Evolutionary conservation across 257 asterid species (phyloP).

Genomic region (Solanum corneliomulleri): DNA sequence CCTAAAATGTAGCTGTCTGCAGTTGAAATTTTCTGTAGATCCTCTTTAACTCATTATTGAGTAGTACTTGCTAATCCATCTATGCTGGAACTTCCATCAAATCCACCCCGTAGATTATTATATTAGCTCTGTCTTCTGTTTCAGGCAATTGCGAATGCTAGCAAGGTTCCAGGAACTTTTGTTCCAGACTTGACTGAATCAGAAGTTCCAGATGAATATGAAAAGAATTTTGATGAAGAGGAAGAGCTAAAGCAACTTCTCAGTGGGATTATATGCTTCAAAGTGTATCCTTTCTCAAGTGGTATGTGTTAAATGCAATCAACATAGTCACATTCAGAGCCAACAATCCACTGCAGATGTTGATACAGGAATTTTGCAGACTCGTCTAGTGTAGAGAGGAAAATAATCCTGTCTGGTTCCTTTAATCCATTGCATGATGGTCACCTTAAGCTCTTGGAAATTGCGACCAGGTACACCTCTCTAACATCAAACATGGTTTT

Average conservation of each 20-base stretch:
- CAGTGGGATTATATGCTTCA: slow-evolving; percentile 68
- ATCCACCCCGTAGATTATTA: not conserved
- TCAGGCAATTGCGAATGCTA: slow-evolving; percentile 77
- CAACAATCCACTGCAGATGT: not conserved
- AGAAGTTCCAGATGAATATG: slow-evolving; percentile 58
- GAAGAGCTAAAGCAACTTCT: slow-evolving; percentile 83
- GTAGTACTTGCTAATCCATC: not conserved
- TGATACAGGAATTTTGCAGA: slow-evolving; percentile 42
- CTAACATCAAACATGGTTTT: not conserved
- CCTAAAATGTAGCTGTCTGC: not conserved
- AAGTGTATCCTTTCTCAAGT: slow-evolving; percentile 76
- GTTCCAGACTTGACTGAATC: slow-evolving; percentile 53
- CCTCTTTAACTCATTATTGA: not conserved
- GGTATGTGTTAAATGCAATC: slow-evolving; percentile 41
- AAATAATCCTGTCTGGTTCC: slow-evolving; percentile 80
- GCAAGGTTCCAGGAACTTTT: slow-evolving; percentile 54
- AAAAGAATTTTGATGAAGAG: slow-evolving; percentile 55
- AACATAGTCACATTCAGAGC: not conserved
- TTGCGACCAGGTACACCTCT: slow-evolving; percentile 52
- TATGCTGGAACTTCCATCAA: not conserved
- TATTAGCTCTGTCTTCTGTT: slow-evolving; percentile 2
- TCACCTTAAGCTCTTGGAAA: slow-evolving; percentile 86
- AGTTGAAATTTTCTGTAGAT: not conserved
- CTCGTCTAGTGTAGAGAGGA: slow-evolving; percentile 39
- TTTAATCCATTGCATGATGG: slow-evolving; percentile 96